phyloP scores from a whole-genome alignment of 148 eudicot genomes.

The Chenopodium quinoa region DNA sequence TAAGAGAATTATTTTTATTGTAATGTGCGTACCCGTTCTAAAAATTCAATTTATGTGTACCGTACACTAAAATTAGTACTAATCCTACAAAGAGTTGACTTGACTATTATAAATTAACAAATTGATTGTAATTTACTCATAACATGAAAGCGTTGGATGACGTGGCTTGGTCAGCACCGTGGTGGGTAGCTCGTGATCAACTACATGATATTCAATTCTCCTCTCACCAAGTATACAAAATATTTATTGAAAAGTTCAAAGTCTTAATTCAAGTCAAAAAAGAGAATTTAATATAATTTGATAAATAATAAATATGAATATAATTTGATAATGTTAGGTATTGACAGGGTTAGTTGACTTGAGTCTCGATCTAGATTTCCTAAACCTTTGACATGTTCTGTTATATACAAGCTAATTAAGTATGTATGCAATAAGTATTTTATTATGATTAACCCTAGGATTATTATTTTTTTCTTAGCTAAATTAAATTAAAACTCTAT shows the following conservation, averaged over 20 bases:
- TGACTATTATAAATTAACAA: not conserved
- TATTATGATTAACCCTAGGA: no score
- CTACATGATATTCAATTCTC: not conserved
- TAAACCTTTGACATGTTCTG: slow-evolving; percentile 3
- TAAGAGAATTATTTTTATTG: no score
- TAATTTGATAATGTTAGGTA: slow-evolving; percentile 23
- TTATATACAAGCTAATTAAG: not conserved
- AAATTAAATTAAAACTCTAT: no score
- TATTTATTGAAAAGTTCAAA: not conserved
- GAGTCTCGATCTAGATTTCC: slow-evolving; percentile 28
- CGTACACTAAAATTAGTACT: no score
- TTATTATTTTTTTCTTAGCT: no score
- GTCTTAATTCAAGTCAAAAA: not conserved
- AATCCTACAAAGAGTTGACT: not conserved
- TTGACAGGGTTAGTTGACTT: slow-evolving; percentile 34
- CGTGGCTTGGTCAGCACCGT: slow-evolving; percentile 4
- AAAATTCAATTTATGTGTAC: no score
- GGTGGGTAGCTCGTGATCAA: slow-evolving; percentile 7
- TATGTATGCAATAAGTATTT: no score
- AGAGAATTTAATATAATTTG: not conserved
- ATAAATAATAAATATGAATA: no score
- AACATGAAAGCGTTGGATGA: not conserved
- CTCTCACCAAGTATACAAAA: not conserved
- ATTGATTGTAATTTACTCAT: no score
- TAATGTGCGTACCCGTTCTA: no score